phyloP scores from a whole-genome alignment of 345 rosid genomes.

The Salix exigua region DNA sequence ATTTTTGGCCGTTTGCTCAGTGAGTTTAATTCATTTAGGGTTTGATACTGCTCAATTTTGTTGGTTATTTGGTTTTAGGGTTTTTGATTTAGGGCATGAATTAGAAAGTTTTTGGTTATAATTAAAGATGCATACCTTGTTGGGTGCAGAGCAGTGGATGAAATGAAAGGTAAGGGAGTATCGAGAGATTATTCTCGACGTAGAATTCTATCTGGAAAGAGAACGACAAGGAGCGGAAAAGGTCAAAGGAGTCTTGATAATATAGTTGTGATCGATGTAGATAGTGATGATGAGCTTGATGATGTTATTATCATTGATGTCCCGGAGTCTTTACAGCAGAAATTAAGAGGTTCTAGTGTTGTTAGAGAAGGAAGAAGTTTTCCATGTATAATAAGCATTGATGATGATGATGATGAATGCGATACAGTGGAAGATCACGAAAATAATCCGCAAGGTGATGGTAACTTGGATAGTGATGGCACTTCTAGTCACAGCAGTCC shows the following conservation, averaged over 20 bases:
- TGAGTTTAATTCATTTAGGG: neutral
- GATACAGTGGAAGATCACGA: slow-evolving; percentile 22
- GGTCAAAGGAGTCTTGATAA: slow-evolving; percentile 37
- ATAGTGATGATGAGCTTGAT: slow-evolving; percentile 37
- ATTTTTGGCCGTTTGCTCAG: neutral
- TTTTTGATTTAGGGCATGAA: neutral
- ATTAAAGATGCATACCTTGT: neutral
- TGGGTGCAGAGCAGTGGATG: neutral
- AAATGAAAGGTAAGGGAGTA: slow-evolving; percentile 39
- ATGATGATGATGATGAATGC: slow-evolving; percentile 43
- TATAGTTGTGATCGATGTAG: slow-evolving; percentile 63
- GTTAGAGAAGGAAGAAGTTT: slow-evolving; percentile 26
- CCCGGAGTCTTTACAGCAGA: slow-evolving; percentile 43
- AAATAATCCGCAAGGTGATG: slow-evolving; percentile 19
- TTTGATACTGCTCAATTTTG: neutral
- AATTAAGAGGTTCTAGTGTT: slow-evolving; percentile 33
- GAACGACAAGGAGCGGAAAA: slow-evolving; percentile 29
- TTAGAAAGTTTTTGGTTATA: neutral
- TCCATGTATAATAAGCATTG: slow-evolving; percentile 55
- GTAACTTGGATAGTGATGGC: slow-evolving; percentile 34
- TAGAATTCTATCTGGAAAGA: slow-evolving; percentile 40
- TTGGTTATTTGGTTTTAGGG: neutral
- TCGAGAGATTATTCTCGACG: slow-evolving; percentile 39
- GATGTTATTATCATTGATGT: slow-evolving; percentile 58
- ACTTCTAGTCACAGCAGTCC: slow-evolving; percentile 33